A percentile compares a stretch with the other conserved stretches of the same genome.
phyloP scores from a whole-genome alignment of 2,329 filamentous ascomycete species.

The Cercospora sp. region DNA sequence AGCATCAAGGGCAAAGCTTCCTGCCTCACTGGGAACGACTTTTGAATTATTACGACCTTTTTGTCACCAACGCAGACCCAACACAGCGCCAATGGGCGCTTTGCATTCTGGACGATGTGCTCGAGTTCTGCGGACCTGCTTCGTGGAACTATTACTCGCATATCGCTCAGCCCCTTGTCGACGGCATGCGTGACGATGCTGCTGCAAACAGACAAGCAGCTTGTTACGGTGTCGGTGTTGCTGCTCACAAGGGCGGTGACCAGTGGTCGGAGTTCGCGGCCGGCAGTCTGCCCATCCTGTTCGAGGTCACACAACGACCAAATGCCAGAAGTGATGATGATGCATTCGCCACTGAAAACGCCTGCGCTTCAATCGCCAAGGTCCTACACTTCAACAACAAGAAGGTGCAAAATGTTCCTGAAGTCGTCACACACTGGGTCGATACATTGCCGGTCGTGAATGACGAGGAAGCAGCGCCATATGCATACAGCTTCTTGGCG shows the following conservation, averaged over 20 bases:
- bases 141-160: conserved; percentile 83
- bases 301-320: conserved; percentile 77
- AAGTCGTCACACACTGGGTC: conserved; percentile 81
- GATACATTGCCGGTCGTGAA: conserved; percentile 88
- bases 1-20: conserved; percentile 86
- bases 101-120: conserved; percentile 96
- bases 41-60: conserved; percentile 79
- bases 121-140: conserved; percentile 91
- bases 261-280: conserved; percentile 87
- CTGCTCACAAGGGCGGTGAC: conserved; percentile 85
- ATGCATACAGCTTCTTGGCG: conserved; percentile 88
- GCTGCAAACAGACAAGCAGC: conserved; percentile 94
- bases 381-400: conserved; percentile 85
- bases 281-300: conserved; percentile 75
- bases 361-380: conserved; percentile 94
- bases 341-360: conserved; percentile 96
- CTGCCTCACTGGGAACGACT: conserved; percentile 85
- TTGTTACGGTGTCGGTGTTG: conserved; percentile 92
- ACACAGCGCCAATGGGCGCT: conserved; percentile 98
- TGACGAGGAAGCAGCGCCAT: conserved; percentile 95
- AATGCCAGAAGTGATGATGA: conserved; percentile 89
- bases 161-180: conserved; percentile 82
- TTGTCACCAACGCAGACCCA: conserved; percentile 76
- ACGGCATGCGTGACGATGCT: conserved; percentile 81
- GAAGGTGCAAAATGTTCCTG: conserved; percentile 73